Percentiles rank a stretch among this genome's conserved stretches.
Evolutionary conservation across 306 rosid genomes (phyloP).

Genomic region (Gleditsia sinensis): DNA sequence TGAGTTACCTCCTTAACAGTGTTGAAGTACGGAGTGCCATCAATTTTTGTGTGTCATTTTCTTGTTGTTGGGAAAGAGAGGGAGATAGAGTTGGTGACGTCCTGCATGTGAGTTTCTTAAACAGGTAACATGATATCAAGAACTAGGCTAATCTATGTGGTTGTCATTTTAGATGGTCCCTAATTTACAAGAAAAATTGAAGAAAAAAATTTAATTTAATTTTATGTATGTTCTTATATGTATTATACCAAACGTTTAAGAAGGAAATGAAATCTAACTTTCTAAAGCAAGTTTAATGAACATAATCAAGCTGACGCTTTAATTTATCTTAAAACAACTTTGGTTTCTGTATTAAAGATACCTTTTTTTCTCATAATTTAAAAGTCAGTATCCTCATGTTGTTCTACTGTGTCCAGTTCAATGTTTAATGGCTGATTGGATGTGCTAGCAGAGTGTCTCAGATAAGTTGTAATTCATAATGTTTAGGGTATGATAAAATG

Average conservation of each 20-base stretch:
- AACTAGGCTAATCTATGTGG: background rate
- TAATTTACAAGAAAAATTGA: background rate
- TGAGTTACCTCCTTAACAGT: background rate
- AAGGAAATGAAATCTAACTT: background rate
- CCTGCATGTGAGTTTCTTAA: background rate
- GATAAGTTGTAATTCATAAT: background rate
- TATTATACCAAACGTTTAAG: background rate
- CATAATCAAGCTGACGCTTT: constrained; percentile 10
- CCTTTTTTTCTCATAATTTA: constrained; percentile 21
- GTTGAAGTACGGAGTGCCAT: background rate
- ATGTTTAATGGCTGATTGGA: constrained; percentile 18
- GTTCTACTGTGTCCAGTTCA: background rate
- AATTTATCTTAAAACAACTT: background rate
- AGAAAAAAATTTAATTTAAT: background rate
- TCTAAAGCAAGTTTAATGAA: background rate
- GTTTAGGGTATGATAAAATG: background rate
- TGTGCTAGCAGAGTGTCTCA: background rate
- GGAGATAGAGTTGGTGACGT: background rate
- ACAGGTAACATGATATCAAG: background rate
- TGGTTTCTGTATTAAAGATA: background rate
- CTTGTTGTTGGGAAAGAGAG: background rate
- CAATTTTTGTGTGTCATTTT: background rate
- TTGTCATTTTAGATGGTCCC: background rate
- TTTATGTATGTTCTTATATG: background rate
- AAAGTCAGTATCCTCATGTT: constrained; percentile 15